Base-by-base conservation (phyloP, 2,329 filamentous ascomycete species). In the Pyricularia pennisetigena region DNA sequence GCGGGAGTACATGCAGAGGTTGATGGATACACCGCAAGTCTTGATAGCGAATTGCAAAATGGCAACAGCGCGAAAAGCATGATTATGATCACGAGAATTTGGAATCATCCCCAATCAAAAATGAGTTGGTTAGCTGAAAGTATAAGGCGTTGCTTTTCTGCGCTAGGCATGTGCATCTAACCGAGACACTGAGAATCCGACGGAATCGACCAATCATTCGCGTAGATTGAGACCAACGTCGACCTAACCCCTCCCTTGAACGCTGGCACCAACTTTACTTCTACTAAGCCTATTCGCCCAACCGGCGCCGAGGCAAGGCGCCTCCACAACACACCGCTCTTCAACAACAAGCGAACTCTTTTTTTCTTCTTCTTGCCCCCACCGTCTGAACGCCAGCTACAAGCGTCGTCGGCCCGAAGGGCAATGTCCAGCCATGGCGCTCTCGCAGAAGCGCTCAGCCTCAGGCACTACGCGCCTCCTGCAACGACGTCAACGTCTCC, bases 391-490 rank as follows among this genome's bases (percentile, higher is more conserved):
- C 23, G 57, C 23, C 57, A 61, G 57, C 62, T 29, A 28, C 62
- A 64, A 64, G 62, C 62, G 30, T 29, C 26, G 8, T 64, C 62
- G 65, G 63, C 28, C 28, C 65, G 24, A 63, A 67, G 9, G 72
- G 62, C 62, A 67, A 80, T 79, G 77, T 73, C 77, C 67, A 74
- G 75, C 71, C 74, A 75, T 74, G 77, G 74, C 68, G 72, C 70
- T 69, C 74, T 76, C 62, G 62, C 62, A 28, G 62, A 61, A 26
- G 57, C 57, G 57, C 57, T 61, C 57, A 61, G 57, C 24, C 62
- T 64, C 20, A 24, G 62, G 62, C 23, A 64, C 62, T 20, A 29
- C 28, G 28, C 62, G 62, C 7, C 29, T 20, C 64, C 64, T 26
- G 3, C 28, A 3, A 30, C 28, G 62, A 35, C 23, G 10, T n/a